phyloP scores from a whole-genome alignment of 2,329 filamentous ascomycete genomes.

The Triangularia verruculosa region DNA sequence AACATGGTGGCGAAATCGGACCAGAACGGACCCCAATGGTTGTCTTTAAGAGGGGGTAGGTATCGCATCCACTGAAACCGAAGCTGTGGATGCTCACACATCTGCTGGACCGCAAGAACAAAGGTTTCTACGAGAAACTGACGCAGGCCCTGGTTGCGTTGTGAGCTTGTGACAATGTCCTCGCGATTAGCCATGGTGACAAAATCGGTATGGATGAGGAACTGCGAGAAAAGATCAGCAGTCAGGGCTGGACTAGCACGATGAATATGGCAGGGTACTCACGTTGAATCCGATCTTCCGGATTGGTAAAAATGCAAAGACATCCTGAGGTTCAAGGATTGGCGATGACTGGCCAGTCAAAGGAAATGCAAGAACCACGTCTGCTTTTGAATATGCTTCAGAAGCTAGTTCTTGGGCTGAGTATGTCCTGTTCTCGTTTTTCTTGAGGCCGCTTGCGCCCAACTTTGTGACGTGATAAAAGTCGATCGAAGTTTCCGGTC shows the following conservation, averaged over 20 bases:
- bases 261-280: not conserved
- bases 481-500: not conserved
- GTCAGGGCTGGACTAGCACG: conserved; percentile 33
- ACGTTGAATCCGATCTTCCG: not conserved
- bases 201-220: not conserved
- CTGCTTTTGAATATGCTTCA: conserved; percentile 21
- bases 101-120: conserved; percentile 36
- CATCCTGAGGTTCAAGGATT: conserved; percentile 38
- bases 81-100: conserved; percentile 38
- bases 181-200: not conserved
- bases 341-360: conserved; percentile 34
- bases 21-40: conserved; percentile 14
- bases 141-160: conserved; percentile 38
- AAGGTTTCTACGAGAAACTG: conserved; percentile 39
- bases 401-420: conserved; percentile 29
- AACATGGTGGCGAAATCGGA: not conserved
- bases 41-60: conserved; percentile 32
- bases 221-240: conserved; percentile 31
- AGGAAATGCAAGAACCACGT: conserved; percentile 48
- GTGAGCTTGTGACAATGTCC: conserved; percentile 31
- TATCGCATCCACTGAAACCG: conserved; percentile 46
- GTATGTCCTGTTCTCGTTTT: conserved; percentile 37
- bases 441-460: conserved; percentile 30
- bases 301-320: conserved; percentile 32
- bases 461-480: conserved; percentile 26